These are phyloP conservation scores for Melampsora americana DNA, from an alignment of 1,284 basidiomycete species.

Conservation along the genomic window DNA sequence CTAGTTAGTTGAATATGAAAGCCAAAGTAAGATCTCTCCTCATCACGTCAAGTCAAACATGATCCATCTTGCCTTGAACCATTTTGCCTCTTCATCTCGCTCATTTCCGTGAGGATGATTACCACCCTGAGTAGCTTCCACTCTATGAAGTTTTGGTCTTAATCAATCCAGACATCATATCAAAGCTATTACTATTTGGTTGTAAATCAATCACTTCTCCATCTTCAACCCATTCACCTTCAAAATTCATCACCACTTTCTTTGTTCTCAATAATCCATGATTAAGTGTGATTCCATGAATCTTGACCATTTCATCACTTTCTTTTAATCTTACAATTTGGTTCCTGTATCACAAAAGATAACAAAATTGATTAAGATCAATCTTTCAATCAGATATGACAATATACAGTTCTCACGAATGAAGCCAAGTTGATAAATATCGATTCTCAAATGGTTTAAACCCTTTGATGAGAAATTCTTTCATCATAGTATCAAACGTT, in stretches of 20 bases:
- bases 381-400: constrained; percentile 12
- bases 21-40: too few relatives aligned
- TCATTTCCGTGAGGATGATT: too few relatives aligned
- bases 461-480: constrained; percentile 63
- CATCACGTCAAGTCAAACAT: too few relatives aligned
- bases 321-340: constrained; percentile 79
- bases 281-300: constrained; percentile 80
- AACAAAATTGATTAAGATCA: not conserved
- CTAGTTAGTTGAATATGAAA: too few relatives aligned
- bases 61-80: too few relatives aligned
- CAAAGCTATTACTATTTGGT: constrained; percentile 96
- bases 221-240: constrained; percentile 29
- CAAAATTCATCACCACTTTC: constrained; percentile 59
- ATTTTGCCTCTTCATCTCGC: too few relatives aligned
- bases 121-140: too few relatives aligned
- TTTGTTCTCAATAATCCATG: constrained; percentile 81
- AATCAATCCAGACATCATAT: constrained; percentile 87
- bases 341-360: constrained; percentile 60
- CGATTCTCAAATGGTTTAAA: constrained; percentile 51
- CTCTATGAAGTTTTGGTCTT: constrained; percentile 59
- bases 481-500: constrained; percentile 78
- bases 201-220: constrained; percentile 64
- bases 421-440: constrained; percentile 79
- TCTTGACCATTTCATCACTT: constrained; percentile 66
- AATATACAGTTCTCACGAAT: constrained; percentile 65